Conservation (phyloP, 306 rosid species). For the Fragaria ananassa region DNA sequence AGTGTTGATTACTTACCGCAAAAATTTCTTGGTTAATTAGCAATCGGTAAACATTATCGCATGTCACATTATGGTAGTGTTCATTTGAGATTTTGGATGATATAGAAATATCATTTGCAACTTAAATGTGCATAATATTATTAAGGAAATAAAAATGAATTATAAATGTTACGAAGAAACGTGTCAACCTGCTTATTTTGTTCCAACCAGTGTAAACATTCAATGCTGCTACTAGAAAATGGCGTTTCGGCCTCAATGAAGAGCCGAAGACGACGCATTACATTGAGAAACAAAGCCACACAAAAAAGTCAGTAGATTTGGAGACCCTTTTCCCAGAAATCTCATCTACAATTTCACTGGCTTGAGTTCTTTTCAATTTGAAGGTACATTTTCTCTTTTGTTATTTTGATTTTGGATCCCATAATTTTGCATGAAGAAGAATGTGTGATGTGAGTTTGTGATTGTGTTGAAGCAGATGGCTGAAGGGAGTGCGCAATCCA, state of each 20-base stretch:
- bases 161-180: background rate
- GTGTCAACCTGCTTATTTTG: background rate
- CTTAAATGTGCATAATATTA: background rate
- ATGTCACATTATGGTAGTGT: too few relatives aligned
- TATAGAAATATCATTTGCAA: background rate
- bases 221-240: constrained; percentile 1
- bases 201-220: background rate
- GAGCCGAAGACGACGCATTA: constrained; percentile 14
- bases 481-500: constrained; percentile 39
- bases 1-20: too few relatives aligned
- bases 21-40: too few relatives aligned
- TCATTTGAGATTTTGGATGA: background rate
- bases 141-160: background rate
- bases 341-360: background rate
- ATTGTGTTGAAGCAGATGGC: constrained; percentile 34
- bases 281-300: constrained; percentile 4
- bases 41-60: too few relatives aligned
- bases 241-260: constrained; percentile 2
- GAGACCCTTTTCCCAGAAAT: constrained; percentile 1
- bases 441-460: background rate
- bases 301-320: background rate
- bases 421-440: background rate
- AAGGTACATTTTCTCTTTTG: constrained; percentile 7
- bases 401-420: too few relatives aligned
- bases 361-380: background rate